Evolutionary conservation across 345 rosid genomes (phyloP), one percentile per base, ranked within the genome.

Genomic region (Psidium guajava): DNA sequence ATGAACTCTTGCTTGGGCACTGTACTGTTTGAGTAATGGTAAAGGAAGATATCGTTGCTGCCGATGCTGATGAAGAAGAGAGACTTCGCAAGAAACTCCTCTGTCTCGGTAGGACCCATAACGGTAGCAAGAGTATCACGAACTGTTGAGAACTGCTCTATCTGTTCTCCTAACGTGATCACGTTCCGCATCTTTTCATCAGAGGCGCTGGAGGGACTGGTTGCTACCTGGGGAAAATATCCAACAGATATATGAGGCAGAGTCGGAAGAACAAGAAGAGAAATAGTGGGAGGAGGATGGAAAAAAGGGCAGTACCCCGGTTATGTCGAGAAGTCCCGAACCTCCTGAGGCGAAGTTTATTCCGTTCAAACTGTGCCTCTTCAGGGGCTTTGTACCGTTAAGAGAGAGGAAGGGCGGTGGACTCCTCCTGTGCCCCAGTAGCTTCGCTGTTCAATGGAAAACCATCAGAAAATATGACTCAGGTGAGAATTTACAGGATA

Each of bases 281-380:
- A 61, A 22, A 83, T 7, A 50, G 40, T 32, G 52, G 50, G 25
- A 21, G 50, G 32, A 59, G 54, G 27, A 83, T 61, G 54, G 54
- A 15, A 36, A 15, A 36, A 55, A 1, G 24, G 75, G 75, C 44
- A 16, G 32, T 73, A 87, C 82, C 74, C 94, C 92, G 0, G 91
- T 93, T 42, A 57, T 3, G 82, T 87, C 86, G 6, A 90, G 91
- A 84, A 94, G 87, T 85, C 93, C 93, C 1, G 88, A 90, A 20
- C 93, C 94, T 47, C 89, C 96, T 2, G 96, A 93, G 75, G 95
- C 91, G 54, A 94, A 94, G 86, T 90, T 93, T 52, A 82, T 55
- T 14, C 94, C 93, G 54, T 84, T 87, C 64, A 91, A 89, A 54
- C 88, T 87, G 21, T 69, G 82, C 69, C 54, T 89, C 83, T 56